Evolutionary conservation across 345 rosid genomes (phyloP).

Genomic region (Angophora floribunda): DNA sequence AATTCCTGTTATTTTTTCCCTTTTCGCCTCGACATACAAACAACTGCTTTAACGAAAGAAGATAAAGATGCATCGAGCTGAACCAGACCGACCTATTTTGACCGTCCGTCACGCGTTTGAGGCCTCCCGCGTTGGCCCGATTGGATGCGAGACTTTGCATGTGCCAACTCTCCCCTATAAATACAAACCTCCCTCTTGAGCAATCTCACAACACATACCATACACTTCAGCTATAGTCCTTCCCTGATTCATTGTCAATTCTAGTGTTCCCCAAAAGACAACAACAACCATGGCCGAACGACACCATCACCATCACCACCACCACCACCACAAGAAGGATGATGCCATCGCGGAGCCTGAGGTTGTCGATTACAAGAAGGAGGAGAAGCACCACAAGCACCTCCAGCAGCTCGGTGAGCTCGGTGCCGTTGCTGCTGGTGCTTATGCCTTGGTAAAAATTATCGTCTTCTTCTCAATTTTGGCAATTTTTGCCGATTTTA

Average conservation of each 20-base stretch:
- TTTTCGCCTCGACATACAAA: neutral
- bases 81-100: neutral
- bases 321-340: slow-evolving; percentile 28
- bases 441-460: slow-evolving; percentile 37
- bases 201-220: neutral
- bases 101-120: neutral
- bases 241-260: neutral
- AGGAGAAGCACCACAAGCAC: slow-evolving; percentile 60
- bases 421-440: slow-evolving; percentile 30
- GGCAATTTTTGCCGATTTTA: no score
- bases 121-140: neutral
- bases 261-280: neutral
- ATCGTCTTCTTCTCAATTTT: neutral
- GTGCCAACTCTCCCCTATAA: neutral
- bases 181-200: neutral
- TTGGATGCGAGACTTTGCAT: neutral
- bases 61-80: neutral
- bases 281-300: slow-evolving; percentile 26
- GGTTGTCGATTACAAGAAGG: slow-evolving; percentile 18
- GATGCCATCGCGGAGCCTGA: neutral
- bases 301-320: slow-evolving; percentile 31
- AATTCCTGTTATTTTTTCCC: neutral
- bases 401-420: slow-evolving; percentile 41
- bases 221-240: no score
- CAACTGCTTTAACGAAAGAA: neutral